phyloP scores from a whole-genome alignment of 1,284 basidiomycete species.

The Microbotryum silenes-acaulis region DNA sequence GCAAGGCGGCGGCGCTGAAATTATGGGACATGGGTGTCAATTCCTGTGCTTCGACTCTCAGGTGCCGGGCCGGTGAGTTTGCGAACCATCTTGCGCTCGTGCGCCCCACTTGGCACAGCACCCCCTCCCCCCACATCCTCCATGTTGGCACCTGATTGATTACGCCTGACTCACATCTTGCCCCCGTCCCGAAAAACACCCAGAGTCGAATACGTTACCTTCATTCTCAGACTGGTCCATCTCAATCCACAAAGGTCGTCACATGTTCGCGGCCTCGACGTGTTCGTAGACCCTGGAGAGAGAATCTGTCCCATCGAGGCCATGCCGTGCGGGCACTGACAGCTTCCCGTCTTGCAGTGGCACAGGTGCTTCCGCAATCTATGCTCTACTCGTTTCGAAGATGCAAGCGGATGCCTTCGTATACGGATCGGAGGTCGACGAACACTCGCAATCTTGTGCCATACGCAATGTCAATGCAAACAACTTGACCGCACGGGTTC shows the following conservation, averaged over 20 bases:
- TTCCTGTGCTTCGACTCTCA: background rate
- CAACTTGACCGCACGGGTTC: slow-evolving; percentile 49
- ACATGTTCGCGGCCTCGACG: slow-evolving; percentile 44
- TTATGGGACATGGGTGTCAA: no score
- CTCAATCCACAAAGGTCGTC: background rate
- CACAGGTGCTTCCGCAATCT: slow-evolving; percentile 83
- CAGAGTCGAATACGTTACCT: slow-evolving; percentile 61
- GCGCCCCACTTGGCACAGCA: accelerated
- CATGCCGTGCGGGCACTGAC: slow-evolving; percentile 41
- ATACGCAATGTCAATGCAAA: slow-evolving; percentile 53
- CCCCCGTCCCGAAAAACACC: background rate
- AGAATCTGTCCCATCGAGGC: background rate
- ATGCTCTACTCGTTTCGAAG: slow-evolving; percentile 66
- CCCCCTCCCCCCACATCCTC: background rate
- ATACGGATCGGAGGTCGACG: slow-evolving; percentile 54
- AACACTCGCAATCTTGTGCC: slow-evolving; percentile 52
- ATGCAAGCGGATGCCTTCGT: slow-evolving; percentile 42
- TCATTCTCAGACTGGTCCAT: slow-evolving; percentile 4
- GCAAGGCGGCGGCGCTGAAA: background rate
- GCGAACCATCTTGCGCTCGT: background rate
- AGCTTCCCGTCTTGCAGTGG: slow-evolving; percentile 51
- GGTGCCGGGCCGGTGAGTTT: slow-evolving; percentile 30
- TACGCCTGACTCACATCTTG: background rate
- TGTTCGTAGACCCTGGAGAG: slow-evolving; percentile 39
- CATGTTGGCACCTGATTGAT: background rate